Evolutionary conservation across 139 green algal species (phyloP).

Genomic region (Auxenochlorella pyrenoidosa): DNA sequence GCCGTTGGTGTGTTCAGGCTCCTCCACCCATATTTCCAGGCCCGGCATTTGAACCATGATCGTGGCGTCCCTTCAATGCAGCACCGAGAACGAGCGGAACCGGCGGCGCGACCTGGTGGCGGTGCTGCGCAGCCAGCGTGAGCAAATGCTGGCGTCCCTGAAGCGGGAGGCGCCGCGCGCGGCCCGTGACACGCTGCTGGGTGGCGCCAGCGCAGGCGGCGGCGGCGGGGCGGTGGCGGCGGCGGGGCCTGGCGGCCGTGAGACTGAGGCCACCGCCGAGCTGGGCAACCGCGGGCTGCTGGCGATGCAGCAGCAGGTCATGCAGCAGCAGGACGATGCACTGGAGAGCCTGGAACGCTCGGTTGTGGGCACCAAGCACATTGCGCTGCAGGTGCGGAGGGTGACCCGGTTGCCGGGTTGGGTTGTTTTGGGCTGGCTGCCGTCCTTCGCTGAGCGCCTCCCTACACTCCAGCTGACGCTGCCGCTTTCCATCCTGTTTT

Average conservation of each 20-base stretch:
- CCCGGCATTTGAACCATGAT: no score
- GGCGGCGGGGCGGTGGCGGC: not conserved
- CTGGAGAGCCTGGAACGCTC: constrained; percentile 81
- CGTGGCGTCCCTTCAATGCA: constrained; percentile 33
- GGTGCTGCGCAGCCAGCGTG: constrained; percentile 70
- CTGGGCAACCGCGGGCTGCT: constrained; percentile 72
- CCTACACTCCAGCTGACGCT: no score
- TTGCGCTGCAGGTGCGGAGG: constrained; percentile 10
- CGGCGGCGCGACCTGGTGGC: constrained; percentile 78
- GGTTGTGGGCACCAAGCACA: constrained; percentile 74
- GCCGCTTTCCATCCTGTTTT: no score
- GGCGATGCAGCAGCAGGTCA: constrained; percentile 76
- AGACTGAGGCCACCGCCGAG: constrained; percentile 75
- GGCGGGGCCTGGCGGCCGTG: constrained; percentile 10
- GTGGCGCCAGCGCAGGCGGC: not conserved
- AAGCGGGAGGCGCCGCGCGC: constrained; percentile 55
- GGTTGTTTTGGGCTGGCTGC: not conserved
- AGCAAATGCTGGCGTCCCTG: constrained; percentile 79
- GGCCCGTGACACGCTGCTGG: constrained; percentile 46
- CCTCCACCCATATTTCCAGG: no score
- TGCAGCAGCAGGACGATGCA: constrained; percentile 81
- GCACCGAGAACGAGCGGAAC: constrained; percentile 87
- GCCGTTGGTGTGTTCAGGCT: no score
- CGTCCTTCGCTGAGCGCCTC: no score
- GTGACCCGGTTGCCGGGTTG: not conserved